Conservation (phyloP, 768 basidiomycete species). For the Pleurotus djamor region DNA sequence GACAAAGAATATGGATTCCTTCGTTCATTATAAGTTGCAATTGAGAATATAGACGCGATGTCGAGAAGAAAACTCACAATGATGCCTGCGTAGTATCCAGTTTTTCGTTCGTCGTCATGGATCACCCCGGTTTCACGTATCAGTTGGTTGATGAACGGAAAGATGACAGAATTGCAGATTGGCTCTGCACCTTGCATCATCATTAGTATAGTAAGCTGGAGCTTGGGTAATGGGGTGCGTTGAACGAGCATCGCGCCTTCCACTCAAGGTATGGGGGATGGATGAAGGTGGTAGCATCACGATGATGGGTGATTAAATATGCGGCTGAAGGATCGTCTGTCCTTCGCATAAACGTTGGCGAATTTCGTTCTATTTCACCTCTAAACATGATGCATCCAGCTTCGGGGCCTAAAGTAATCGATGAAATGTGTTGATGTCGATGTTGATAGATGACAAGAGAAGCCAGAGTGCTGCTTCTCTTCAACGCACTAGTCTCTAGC, state of each 20-base stretch:
- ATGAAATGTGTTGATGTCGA: no score
- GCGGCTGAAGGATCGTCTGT: no score
- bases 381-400: no score
- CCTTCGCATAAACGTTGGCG: no score
- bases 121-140: constrained; percentile 24
- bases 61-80: constrained; percentile 13
- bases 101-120: constrained; percentile 20
- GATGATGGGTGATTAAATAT: no score
- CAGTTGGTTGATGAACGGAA: constrained; percentile 37
- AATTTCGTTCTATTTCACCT: no score
- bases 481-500: no score
- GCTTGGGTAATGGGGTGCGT: constrained; percentile 13
- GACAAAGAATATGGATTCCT: constrained; percentile 35
- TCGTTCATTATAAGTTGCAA: not conserved
- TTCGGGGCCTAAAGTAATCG: no score
- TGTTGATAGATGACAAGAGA: no score
- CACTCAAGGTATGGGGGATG: not conserved
- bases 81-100: constrained; percentile 27
- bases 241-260: not conserved
- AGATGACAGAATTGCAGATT: constrained; percentile 47
- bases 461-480: no score
- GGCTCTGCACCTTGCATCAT: constrained; percentile 39
- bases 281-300: not conserved
- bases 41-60: not conserved
- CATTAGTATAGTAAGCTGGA: constrained; percentile 9